phyloP scores from a whole-genome alignment of 2,329 filamentous ascomycete genomes.

The Claviceps pusilla region DNA sequence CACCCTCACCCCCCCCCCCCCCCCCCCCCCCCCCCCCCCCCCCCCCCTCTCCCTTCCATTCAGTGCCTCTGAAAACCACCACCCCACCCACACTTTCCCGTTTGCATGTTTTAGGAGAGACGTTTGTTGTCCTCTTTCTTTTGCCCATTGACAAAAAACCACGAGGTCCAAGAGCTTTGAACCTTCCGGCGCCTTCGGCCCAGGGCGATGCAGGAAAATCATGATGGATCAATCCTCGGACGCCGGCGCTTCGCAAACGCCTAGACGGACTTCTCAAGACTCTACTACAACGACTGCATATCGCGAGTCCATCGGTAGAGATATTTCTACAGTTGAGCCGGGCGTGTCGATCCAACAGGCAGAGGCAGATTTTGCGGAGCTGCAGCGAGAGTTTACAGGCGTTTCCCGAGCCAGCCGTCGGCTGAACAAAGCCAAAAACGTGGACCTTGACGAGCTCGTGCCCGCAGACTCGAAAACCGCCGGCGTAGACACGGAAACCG shows the following conservation, averaged over 20 bases:
- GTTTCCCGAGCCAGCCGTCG: constrained; percentile 36
- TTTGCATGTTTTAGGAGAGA: too few relatives aligned
- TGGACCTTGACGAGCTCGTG: constrained; percentile 45
- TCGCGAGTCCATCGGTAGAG: not conserved
- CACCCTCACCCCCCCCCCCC: too few relatives aligned
- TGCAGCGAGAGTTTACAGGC: constrained; percentile 46
- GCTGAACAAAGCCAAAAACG: constrained; percentile 10
- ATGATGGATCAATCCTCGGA: not conserved
- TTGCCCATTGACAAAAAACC: not conserved
- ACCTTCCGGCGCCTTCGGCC: not conserved
- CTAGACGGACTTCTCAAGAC: not conserved
- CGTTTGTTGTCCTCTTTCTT: not conserved
- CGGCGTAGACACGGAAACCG: constrained; percentile 31
- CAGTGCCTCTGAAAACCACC: not conserved
- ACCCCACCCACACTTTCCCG: not conserved
- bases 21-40: too few relatives aligned
- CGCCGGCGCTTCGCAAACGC: not conserved
- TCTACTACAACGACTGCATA: not conserved
- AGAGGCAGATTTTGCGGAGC: constrained; percentile 54
- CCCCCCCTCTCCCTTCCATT: not conserved
- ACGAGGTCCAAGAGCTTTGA: not conserved
- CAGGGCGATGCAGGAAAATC: not conserved
- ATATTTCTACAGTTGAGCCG: not conserved
- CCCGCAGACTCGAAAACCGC: constrained; percentile 20
- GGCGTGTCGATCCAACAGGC: constrained; percentile 53